These are phyloP conservation scores for Gracilaria gracilis DNA, from an alignment of 23 red algal genomes.

Conservation along the genomic window DNA sequence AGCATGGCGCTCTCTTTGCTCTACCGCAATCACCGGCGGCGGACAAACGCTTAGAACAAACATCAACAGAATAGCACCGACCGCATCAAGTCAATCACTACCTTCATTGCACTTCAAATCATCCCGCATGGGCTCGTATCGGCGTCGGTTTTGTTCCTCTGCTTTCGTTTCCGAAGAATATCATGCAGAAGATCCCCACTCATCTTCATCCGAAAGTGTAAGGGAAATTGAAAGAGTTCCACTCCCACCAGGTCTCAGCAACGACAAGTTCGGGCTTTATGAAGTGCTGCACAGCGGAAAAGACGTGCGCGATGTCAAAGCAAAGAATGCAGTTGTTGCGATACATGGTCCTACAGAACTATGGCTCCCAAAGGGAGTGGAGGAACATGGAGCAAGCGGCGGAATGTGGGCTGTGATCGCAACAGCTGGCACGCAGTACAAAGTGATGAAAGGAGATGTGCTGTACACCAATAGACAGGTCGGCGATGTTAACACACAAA, in stretches of 20 bases:
- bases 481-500: constrained; percentile 55
- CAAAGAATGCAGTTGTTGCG: constrained; percentile 45
- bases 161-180: not conserved
- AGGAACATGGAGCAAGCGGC: constrained; percentile 46
- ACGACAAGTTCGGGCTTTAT: constrained; percentile 34
- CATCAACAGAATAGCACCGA: not conserved
- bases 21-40: not conserved
- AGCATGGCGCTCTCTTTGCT: constrained; percentile 1
- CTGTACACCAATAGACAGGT: constrained; percentile 63
- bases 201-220: not conserved
- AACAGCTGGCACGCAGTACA: constrained; percentile 58
- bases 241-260: constrained; percentile 34
- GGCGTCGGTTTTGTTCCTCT: not conserved
- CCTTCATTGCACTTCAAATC: not conserved
- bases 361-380: constrained; percentile 46
- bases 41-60: not conserved
- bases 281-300: constrained; percentile 21
- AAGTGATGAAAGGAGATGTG: constrained; percentile 71
- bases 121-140: not conserved
- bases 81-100: not conserved
- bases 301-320: constrained; percentile 18
- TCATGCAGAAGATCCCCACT: constrained; percentile 1
- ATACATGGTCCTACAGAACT: constrained; percentile 66
- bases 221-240: constrained; percentile 41
- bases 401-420: constrained; percentile 68